Evolutionary conservation across 1,139 yeast species (phyloP).

Genomic region (Yamadazyma songkhlaensis): DNA sequence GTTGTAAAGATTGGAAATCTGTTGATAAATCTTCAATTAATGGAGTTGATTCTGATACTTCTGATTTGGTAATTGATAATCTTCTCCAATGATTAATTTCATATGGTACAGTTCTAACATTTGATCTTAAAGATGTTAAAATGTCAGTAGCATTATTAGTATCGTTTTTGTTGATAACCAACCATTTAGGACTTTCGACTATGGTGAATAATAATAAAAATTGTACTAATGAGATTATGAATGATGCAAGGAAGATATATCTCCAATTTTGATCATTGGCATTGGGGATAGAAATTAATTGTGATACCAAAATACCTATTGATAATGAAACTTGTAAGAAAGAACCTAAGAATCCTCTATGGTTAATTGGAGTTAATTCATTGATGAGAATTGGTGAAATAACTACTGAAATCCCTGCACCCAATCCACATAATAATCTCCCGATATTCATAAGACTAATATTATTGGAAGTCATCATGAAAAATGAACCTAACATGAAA

Average conservation of each 20-base stretch:
- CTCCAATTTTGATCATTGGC: slow-evolving; percentile 39
- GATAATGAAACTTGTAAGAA: slow-evolving; percentile 37
- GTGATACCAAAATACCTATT: slow-evolving; percentile 33
- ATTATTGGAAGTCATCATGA: slow-evolving; percentile 25
- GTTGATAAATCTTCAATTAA: slow-evolving; percentile 12
- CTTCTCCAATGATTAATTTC: slow-evolving; percentile 41
- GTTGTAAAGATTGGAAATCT: slow-evolving; percentile 6
- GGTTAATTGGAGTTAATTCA: slow-evolving; percentile 37
- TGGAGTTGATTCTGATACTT: slow-evolving; percentile 11
- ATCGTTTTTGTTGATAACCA: slow-evolving; percentile 29
- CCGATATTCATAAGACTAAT: slow-evolving; percentile 22
- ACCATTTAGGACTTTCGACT: slow-evolving; percentile 43
- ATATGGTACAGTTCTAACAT: slow-evolving; percentile 25
- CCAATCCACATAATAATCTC: slow-evolving; percentile 33
- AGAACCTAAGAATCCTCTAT: slow-evolving; percentile 38
- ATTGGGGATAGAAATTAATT: slow-evolving; percentile 29
- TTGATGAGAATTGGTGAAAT: slow-evolving; percentile 38
- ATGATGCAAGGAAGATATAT: slow-evolving; percentile 25
- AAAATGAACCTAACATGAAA: slow-evolving; percentile 25
- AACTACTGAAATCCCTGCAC: slow-evolving; percentile 37
- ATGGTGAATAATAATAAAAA: slow-evolving; percentile 30
- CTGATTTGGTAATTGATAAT: slow-evolving; percentile 16
- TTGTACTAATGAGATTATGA: slow-evolving; percentile 24
- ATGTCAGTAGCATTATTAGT: slow-evolving; percentile 26
- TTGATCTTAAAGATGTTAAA: slow-evolving; percentile 27